Evolutionary conservation across 2,329 filamentous ascomycete species (phyloP).

Genomic region (Scolecobasidium constrictum): DNA sequence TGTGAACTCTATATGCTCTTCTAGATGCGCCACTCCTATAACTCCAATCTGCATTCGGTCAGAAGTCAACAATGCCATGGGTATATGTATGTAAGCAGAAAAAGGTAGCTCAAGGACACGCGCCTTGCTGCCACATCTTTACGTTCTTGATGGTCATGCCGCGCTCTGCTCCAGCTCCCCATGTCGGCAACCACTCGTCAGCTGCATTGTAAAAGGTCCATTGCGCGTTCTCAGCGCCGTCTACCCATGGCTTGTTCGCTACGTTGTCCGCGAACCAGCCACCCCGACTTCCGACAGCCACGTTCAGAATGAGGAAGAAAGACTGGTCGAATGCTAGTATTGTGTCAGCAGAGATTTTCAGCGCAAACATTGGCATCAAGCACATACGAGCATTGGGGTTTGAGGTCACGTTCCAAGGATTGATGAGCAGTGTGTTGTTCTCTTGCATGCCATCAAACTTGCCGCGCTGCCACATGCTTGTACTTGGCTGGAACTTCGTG

Average conservation of each 20-base stretch:
- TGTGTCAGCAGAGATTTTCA: constrained; percentile 12
- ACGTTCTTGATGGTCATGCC: constrained; percentile 13
- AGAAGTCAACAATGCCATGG: no score
- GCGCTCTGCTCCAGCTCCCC: constrained; percentile 11
- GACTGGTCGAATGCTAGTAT: constrained; percentile 57
- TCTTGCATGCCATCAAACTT: constrained; percentile 22
- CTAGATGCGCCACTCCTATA: no score
- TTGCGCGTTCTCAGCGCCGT: constrained; percentile 38
- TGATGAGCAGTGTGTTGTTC: constrained; percentile 26
- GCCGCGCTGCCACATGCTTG: constrained; percentile 27
- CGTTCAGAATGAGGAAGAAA: constrained; percentile 67
- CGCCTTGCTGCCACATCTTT: constrained; percentile 13
- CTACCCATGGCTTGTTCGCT: constrained; percentile 58
- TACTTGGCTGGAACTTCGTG: constrained; percentile 1
- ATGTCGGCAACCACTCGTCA: constrained; percentile 20
- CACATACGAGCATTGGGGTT: constrained; percentile 33
- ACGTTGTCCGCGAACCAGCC: constrained; percentile 57
- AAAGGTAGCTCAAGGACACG: constrained; percentile 1
- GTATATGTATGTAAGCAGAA: no score
- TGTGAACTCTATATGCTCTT: no score
- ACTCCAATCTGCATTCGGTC: no score
- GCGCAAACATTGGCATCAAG: constrained; percentile 59
- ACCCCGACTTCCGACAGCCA: constrained; percentile 67
- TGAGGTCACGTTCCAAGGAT: constrained; percentile 34
- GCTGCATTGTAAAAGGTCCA: background rate